Conservation (phyloP, 495 filamentous ascomycete genomes). For the Talaromyces stipitatus region DNA sequence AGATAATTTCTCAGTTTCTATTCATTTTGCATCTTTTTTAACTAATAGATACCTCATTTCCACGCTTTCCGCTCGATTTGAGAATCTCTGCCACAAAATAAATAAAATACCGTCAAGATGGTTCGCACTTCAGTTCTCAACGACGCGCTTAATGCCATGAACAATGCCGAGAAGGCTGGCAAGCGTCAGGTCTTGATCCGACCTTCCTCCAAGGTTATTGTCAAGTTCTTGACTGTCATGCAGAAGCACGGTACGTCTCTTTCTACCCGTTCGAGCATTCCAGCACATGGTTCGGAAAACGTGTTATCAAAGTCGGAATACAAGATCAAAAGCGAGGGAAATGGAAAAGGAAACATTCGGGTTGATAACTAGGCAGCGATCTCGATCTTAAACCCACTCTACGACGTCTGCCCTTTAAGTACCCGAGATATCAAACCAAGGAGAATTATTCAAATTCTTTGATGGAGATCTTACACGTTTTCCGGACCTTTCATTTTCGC, state of each 20-base stretch:
- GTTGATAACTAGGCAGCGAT: slow-evolving; percentile 99
- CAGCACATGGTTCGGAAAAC: not conserved
- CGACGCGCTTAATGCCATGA: slow-evolving; percentile 98
- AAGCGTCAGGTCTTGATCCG: slow-evolving; percentile 97
- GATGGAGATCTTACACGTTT: slow-evolving; percentile 95
- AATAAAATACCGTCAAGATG: slow-evolving; percentile 68
- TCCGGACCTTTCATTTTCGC: slow-evolving; percentile 39
- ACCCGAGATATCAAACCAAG: slow-evolving; percentile 71
- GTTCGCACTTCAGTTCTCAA: slow-evolving; percentile 97
- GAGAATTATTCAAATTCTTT: slow-evolving; percentile 24
- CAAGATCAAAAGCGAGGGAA: slow-evolving; percentile 1
- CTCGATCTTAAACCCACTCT: slow-evolving; percentile 48
- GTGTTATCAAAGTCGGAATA: slow-evolving; percentile 3
- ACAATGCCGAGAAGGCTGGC: slow-evolving; percentile 99
- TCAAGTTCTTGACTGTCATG: slow-evolving; percentile 98
- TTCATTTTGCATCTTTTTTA: not conserved
- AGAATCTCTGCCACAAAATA: slow-evolving; percentile 54
- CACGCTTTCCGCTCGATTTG: slow-evolving; percentile 53
- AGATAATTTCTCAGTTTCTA: not conserved
- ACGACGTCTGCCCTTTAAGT: slow-evolving; percentile 99
- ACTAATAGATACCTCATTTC: slow-evolving; percentile 68
- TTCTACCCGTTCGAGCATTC: not conserved
- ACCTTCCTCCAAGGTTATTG: slow-evolving; percentile 96
- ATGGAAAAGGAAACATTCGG: slow-evolving; percentile 47
- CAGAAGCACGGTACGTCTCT: slow-evolving; percentile 88